phyloP scores from a whole-genome alignment of 2,329 filamentous ascomycete genomes.

The Cercospora nicotianae region DNA sequence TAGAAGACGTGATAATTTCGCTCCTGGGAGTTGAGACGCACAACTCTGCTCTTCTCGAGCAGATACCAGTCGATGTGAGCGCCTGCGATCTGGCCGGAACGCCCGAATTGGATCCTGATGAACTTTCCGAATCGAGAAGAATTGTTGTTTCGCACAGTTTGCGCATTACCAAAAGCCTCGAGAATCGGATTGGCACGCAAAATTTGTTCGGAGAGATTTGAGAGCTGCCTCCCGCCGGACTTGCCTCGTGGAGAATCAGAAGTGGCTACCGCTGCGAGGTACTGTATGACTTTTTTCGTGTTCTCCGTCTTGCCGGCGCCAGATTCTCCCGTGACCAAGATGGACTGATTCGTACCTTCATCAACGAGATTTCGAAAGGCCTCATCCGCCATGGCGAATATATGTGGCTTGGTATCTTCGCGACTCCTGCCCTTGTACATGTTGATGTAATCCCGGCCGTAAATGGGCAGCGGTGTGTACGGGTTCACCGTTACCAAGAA shows the following conservation, averaged over 20 bases:
- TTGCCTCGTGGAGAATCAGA: slow-evolving; percentile 67
- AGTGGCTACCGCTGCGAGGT: slow-evolving; percentile 89
- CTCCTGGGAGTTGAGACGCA: slow-evolving; percentile 81
- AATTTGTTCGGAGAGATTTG: slow-evolving; percentile 94
- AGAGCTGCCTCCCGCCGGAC: slow-evolving; percentile 65
- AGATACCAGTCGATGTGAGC: slow-evolving; percentile 99
- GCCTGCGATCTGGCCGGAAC: slow-evolving; percentile 84
- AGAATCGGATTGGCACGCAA: slow-evolving; percentile 93
- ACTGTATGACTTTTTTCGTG: slow-evolving; percentile 99
- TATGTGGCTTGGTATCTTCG: slow-evolving; percentile 95
- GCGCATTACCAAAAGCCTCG: slow-evolving; percentile 96
- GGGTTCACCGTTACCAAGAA: slow-evolving; percentile 98
- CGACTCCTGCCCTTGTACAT: slow-evolving; percentile 92
- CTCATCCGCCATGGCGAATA: slow-evolving; percentile 95
- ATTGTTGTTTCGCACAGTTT: slow-evolving; percentile 97
- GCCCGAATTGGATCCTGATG: slow-evolving; percentile 92
- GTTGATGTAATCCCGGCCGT: slow-evolving; percentile 93
- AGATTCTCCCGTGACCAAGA: slow-evolving; percentile 95
- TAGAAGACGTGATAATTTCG: slow-evolving; percentile 98
- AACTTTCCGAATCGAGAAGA: slow-evolving; percentile 98
- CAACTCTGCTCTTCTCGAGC: slow-evolving; percentile 95
- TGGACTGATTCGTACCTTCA: slow-evolving; percentile 94
- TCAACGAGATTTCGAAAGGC: slow-evolving; percentile 95
- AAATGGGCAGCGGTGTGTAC: slow-evolving; percentile 91
- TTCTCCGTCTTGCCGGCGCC: slow-evolving; percentile 98